Conservation (phyloP, 768 basidiomycete genomes). For the Mycena kentingensis region DNA sequence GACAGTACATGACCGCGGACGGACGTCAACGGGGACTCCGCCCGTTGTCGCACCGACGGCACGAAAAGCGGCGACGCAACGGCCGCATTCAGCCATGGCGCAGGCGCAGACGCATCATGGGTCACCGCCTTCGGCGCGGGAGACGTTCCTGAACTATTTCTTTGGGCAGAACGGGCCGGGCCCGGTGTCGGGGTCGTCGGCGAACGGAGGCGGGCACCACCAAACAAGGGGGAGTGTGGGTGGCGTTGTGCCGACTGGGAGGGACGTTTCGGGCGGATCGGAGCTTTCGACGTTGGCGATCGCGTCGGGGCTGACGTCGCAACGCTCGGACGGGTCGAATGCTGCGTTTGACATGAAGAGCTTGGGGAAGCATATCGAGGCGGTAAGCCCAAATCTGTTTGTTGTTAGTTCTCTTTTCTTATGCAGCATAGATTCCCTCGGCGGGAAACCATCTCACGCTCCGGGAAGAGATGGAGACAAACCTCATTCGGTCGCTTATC, state of each 20-base stretch:
- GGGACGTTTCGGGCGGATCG: slow-evolving; percentile 64
- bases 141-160: slow-evolving; percentile 96
- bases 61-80: slow-evolving; percentile 21
- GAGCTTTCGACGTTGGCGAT: slow-evolving; percentile 32
- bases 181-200: slow-evolving; percentile 58
- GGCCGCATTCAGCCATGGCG: slow-evolving; percentile 40
- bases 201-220: slow-evolving; percentile 39
- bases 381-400: slow-evolving; percentile 55
- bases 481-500: slow-evolving; percentile 91
- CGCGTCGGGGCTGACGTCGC: slow-evolving; percentile 66
- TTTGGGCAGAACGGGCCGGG: slow-evolving; percentile 91
- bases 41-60: slow-evolving; percentile 29
- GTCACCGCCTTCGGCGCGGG: slow-evolving; percentile 65
- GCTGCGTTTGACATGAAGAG: slow-evolving; percentile 99
- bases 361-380: slow-evolving; percentile 94
- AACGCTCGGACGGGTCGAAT: slow-evolving; percentile 69
- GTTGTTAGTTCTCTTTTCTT: slow-evolving; percentile 1
- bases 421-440: slow-evolving; percentile 51
- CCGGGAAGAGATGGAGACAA: slow-evolving; percentile 96
- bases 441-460: slow-evolving; percentile 66
- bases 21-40: slow-evolving; percentile 43
- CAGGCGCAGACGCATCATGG: slow-evolving; percentile 39
- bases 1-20: slow-evolving; percentile 73
- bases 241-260: slow-evolving; percentile 52
- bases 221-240: slow-evolving; percentile 22